Base-by-base conservation (phyloP, 306 rosid species). In the Vigna mungo region DNA sequence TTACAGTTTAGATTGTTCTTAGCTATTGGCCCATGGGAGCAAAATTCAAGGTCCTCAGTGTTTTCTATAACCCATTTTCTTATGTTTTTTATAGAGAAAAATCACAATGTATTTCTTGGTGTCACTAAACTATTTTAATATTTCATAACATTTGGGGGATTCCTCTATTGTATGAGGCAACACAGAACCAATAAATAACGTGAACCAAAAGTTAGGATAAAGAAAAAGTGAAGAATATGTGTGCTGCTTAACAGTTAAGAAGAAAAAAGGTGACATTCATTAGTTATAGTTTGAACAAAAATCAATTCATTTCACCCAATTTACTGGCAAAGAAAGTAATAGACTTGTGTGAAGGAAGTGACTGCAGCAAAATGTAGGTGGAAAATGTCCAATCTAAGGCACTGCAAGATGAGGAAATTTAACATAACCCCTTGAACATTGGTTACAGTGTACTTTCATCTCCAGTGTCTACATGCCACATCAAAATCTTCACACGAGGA, bases 321-420 rank as follows among this genome's bases (percentile, higher is more conserved):
- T 72, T 77, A 77, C 66, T 84, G 34, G 36, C 12, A 63, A 68
- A 71, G 67, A 84, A 80, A 60, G 70, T 58, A 41, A 77, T 77
- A 79, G 80, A 84, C 80, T 72, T 44, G 83, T 72, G 82, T 49
- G 18, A 30, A 32, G 25, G 75, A 63, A 61, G 71, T 77, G 71
- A 82, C 12, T 72, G 76, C 68, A 83, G 64, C 48, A 66, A 78
- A 73, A 78, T 82, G 53, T 48, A 78, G 76, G 85, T 46, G 18
- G 79, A 82, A 81, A 82, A 71, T 44, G 82, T 77, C 66, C 18
- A 54, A 71, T 77, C 82, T 36, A 68, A 58, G 64, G 65, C 77
- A 36, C 44, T 70, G 30, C 21, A 53, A 69, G 68, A 78, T 78
- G 52, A 72, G 46, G 63, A 78, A 73, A 65, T 55, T 55, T 48